phyloP scores from a whole-genome alignment of 202 grass and related monocot species.

The Schoenoplectus triqueter region DNA sequence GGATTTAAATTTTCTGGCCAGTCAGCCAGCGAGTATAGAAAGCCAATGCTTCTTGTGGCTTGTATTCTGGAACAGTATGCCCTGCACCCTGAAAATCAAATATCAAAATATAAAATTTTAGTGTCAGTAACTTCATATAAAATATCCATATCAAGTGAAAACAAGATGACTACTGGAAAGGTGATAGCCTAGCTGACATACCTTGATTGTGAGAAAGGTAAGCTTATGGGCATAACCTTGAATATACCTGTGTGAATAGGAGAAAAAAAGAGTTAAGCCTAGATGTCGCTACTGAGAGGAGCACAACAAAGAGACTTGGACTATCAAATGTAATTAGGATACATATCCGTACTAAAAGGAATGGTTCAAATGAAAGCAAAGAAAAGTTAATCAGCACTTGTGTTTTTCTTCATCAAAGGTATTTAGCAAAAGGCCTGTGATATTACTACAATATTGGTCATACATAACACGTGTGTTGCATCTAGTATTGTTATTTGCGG shows the following conservation, averaged over 20 bases:
- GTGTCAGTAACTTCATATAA: neutral
- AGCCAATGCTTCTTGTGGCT: constrained; percentile 75
- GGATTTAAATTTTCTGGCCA: constrained; percentile 56
- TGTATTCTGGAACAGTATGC: constrained; percentile 90
- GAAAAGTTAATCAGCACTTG: neutral
- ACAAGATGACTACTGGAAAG: constrained; percentile 5
- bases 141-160: constrained; percentile 2
- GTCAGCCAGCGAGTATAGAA: constrained; percentile 79
- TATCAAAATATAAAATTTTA: neutral
- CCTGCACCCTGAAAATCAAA: constrained; percentile 62
- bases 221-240: constrained; percentile 79
- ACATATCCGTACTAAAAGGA: neutral
- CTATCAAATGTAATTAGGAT: neutral
- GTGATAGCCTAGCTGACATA: constrained; percentile 30
- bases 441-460: neutral
- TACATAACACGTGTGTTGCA: neutral
- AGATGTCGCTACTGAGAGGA: neutral
- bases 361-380: too few species aligned
- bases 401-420: neutral
- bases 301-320: neutral
- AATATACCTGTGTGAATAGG: constrained; percentile 56
- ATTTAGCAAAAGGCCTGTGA: neutral
- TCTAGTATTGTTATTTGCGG: neutral
- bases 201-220: constrained; percentile 95
- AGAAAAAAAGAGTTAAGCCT: neutral